phyloP scores from a whole-genome alignment of 345 rosid genomes.

The Syzygium aqueum region DNA sequence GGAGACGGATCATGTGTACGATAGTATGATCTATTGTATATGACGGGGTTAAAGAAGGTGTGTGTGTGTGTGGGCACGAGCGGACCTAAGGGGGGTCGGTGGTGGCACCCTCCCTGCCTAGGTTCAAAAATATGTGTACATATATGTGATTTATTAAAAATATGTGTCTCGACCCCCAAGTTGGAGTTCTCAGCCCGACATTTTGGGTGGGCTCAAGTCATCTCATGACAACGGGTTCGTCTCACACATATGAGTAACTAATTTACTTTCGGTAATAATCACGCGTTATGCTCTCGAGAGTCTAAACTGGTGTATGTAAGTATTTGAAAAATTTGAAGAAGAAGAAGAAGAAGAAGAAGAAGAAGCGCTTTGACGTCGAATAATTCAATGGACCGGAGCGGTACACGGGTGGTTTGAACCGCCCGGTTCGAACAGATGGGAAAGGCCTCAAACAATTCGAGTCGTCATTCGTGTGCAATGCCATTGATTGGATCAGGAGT shows the following conservation, averaged over 20 bases:
- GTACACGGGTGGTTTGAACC: not conserved
- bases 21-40: not conserved
- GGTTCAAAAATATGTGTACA: not conserved
- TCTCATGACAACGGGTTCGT: not conserved
- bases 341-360: too few relatives aligned
- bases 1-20: accelerated
- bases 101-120: too few relatives aligned
- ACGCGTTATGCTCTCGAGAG: not conserved
- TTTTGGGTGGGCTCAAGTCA: not conserved
- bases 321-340: too few relatives aligned
- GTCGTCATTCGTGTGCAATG: not conserved
- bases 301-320: not conserved
- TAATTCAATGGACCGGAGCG: not conserved
- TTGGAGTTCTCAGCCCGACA: accelerated
- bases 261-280: not conserved
- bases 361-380: not conserved
- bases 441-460: not conserved
- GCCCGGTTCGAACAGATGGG: not conserved
- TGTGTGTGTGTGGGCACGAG: not conserved
- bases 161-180: accelerated
- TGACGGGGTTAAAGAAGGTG: accelerated
- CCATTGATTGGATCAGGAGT: not conserved
- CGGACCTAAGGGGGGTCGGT: too few relatives aligned
- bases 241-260: not conserved
- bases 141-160: not conserved